These are phyloP conservation scores for Papilionanthe hybrid DNA, from an alignment of 116 monocot species.

Conservation along the genomic window DNA sequence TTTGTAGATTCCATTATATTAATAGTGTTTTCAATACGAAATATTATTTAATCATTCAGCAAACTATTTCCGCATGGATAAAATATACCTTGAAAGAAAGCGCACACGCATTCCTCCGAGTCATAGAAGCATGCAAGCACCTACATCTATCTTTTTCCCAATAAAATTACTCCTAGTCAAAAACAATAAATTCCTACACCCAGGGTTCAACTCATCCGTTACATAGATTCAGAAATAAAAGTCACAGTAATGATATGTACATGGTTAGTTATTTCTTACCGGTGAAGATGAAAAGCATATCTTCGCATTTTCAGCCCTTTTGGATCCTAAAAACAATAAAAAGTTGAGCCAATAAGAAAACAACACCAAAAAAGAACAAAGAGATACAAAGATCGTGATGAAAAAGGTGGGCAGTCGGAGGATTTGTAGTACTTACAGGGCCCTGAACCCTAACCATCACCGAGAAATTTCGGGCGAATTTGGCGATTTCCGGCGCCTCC, in stretches of 20 bases:
- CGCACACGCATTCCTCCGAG: background rate
- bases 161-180: background rate
- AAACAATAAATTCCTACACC: background rate
- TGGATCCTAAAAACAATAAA: constrained; percentile 53
- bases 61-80: too few species aligned
- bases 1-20: too few species aligned
- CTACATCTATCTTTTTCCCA: background rate
- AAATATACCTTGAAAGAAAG: background rate
- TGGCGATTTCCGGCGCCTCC: constrained; percentile 52
- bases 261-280: constrained; percentile 24
- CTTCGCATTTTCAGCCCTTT: constrained; percentile 78
- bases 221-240: background rate
- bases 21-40: too few species aligned
- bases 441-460: constrained; percentile 75
- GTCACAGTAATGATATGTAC: too few species aligned
- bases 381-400: background rate
- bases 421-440: constrained; percentile 41
- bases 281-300: constrained; percentile 72
- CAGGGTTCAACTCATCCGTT: background rate
- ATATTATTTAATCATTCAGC: too few species aligned
- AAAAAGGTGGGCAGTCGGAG: background rate
- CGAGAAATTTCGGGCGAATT: constrained; percentile 51
- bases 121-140: background rate
- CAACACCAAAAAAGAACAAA: background rate
- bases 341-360: background rate